Conservation (phyloP, 495 filamentous ascomycete species). For the Aspergillus baeticus region DNA sequence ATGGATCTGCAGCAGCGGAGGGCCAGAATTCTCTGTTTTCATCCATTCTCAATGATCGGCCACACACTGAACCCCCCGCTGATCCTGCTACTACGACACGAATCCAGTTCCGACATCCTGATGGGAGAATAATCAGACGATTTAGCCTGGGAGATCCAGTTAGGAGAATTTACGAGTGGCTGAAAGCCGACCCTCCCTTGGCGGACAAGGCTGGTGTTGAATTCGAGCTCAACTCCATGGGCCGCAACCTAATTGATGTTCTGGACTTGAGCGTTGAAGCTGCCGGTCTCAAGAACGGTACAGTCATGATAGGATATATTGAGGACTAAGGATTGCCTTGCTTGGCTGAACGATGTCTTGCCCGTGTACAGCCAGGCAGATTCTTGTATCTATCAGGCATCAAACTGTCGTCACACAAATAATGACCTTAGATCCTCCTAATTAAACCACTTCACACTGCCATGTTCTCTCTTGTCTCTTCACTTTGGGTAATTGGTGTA, state of each 20-base stretch:
- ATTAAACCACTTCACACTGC: too few species aligned
- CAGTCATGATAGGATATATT: slow-evolving; percentile 87
- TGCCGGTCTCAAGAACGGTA: slow-evolving; percentile 85
- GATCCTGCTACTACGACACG: slow-evolving; percentile 73
- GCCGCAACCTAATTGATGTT: slow-evolving; percentile 74
- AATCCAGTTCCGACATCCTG: slow-evolving; percentile 85
- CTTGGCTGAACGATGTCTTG: not conserved
- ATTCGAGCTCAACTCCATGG: slow-evolving; percentile 83
- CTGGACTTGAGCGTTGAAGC: slow-evolving; percentile 72
- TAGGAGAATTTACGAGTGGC: slow-evolving; percentile 87
- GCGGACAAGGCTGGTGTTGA: slow-evolving; percentile 73
- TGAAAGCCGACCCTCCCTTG: slow-evolving; percentile 73
- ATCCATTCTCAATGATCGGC: slow-evolving; percentile 64
- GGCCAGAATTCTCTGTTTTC: slow-evolving; percentile 52
- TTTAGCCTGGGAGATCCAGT: slow-evolving; percentile 82
- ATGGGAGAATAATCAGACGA: slow-evolving; percentile 75
- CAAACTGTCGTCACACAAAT: not conserved
- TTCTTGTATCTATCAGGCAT: not conserved
- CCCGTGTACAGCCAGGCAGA: not conserved
- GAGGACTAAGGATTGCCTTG: slow-evolving; percentile 42
- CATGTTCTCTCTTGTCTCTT: too few species aligned
- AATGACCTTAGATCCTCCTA: not conserved
- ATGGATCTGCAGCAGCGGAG: slow-evolving; percentile 16
- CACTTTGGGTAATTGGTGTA: too few species aligned
- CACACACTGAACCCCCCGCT: slow-evolving; percentile 73